Percentiles rank a stretch among this genome's conserved stretches.
These are phyloP conservation scores for Penicillium sp. DNA, from an alignment of 2,329 filamentous ascomycete genomes.

Conservation along the genomic window DNA sequence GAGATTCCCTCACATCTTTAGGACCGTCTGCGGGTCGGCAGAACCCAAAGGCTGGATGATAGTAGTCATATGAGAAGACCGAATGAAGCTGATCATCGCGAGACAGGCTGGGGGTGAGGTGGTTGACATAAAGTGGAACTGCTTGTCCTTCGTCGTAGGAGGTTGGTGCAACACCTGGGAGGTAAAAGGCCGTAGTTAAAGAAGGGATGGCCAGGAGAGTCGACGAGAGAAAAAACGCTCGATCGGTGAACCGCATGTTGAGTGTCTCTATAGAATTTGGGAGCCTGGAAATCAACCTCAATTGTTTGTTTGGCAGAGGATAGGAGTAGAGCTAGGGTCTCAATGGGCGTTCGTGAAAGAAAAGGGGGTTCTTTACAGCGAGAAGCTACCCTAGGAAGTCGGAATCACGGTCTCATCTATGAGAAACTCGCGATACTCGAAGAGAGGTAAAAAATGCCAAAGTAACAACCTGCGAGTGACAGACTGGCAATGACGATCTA, in stretches of 20 bases:
- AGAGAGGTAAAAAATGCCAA: slow-evolving; percentile 2
- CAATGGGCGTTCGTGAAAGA: not conserved
- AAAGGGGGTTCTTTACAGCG: not conserved
- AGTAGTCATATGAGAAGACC: slow-evolving; percentile 96
- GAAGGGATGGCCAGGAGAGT: slow-evolving; percentile 35
- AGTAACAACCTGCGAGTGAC: slow-evolving; percentile 11
- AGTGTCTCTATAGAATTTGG: slow-evolving; percentile 15
- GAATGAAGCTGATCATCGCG: slow-evolving; percentile 80
- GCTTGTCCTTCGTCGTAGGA: slow-evolving; percentile 78
- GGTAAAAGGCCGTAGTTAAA: slow-evolving; percentile 74
- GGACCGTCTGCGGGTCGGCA: slow-evolving; percentile 77
- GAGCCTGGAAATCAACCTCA: slow-evolving; percentile 16
- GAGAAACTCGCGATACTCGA: slow-evolving; percentile 2
- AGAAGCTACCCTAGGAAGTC: slow-evolving; percentile 1
- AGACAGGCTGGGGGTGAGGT: slow-evolving; percentile 80
- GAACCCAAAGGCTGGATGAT: slow-evolving; percentile 82
- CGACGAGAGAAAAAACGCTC: slow-evolving; percentile 30
- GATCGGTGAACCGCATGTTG: slow-evolving; percentile 40
- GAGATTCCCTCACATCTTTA: slow-evolving; percentile 76
- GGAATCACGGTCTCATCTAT: slow-evolving; percentile 5
- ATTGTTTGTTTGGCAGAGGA: slow-evolving; percentile 11
- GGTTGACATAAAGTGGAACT: slow-evolving; percentile 90
- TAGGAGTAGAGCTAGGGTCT: slow-evolving; percentile 1
- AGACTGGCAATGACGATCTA: slow-evolving; percentile 8
- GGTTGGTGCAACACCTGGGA: slow-evolving; percentile 90